Conservation (phyloP, 495 filamentous ascomycete species). For the Xylaria longipes region DNA sequence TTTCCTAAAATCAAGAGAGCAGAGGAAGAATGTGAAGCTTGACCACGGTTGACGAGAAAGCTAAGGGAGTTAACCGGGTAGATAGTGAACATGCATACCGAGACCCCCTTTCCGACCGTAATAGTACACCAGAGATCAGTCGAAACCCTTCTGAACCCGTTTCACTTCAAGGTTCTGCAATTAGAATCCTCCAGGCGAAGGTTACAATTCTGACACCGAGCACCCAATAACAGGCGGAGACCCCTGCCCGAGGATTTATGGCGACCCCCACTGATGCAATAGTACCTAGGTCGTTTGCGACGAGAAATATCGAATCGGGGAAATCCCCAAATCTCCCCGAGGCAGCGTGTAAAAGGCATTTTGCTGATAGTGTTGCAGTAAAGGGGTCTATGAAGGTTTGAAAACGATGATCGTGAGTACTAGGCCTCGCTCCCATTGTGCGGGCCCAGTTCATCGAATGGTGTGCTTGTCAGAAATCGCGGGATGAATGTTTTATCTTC, state of each 20-base stretch:
- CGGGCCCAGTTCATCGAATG: background rate
- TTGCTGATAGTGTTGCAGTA: slow-evolving; percentile 4
- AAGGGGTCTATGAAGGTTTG: background rate
- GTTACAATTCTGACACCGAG: background rate
- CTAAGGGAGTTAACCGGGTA: background rate
- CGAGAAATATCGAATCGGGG: background rate
- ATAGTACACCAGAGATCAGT: background rate
- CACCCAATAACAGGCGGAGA: background rate
- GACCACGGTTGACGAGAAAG: background rate
- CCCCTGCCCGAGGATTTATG: slow-evolving; percentile 14
- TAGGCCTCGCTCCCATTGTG: background rate
- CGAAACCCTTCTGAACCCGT: slow-evolving; percentile 20
- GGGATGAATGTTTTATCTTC: background rate
- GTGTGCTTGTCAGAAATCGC: background rate
- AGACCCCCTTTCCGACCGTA: background rate
- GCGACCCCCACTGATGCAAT: slow-evolving; percentile 15
- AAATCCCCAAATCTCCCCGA: background rate
- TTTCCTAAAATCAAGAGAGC: background rate
- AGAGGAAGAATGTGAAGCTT: background rate
- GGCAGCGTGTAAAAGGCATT: background rate
- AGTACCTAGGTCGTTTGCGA: background rate
- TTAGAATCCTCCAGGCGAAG: background rate
- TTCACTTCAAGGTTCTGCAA: slow-evolving; percentile 10
- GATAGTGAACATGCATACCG: background rate
- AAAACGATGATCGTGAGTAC: background rate